Conservation (phyloP, 805 yeast species). For the Starmerella stellata region DNA sequence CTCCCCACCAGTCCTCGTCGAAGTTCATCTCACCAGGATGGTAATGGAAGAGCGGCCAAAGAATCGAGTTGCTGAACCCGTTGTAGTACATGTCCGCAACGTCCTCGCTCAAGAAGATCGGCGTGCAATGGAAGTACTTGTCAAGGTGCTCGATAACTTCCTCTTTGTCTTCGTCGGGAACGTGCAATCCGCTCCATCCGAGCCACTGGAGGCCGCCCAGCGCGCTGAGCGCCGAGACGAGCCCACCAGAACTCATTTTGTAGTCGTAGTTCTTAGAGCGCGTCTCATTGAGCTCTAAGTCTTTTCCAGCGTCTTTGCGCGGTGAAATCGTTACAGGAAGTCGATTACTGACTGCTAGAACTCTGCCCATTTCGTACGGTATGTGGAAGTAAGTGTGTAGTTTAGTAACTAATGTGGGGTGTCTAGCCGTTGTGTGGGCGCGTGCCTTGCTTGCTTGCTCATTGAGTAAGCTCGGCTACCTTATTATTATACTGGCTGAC, state of each 20-base stretch:
- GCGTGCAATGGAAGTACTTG: conserved; percentile 71
- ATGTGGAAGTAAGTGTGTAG: no score
- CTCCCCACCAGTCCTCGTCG: conserved; percentile 96
- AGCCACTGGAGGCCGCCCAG: conserved; percentile 68
- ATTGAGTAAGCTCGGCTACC: no score
- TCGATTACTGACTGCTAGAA: conserved; percentile 82
- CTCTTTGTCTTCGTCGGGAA: conserved; percentile 57
- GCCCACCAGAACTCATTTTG: conserved; percentile 90
- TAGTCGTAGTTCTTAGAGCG: conserved; percentile 37
- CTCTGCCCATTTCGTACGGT: conserved; percentile 22
- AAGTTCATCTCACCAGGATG: conserved; percentile 99
- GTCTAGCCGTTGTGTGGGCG: neutral
- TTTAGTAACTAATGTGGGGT: no score
- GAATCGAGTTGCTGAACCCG: conserved; percentile 82
- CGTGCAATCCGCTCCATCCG: conserved; percentile 89
- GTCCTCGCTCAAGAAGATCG: conserved; percentile 71
- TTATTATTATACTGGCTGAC: no score
- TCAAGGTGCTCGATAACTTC: conserved; percentile 51
- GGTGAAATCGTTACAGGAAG: conserved; percentile 76
- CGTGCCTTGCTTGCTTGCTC: neutral
- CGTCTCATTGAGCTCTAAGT: conserved; percentile 22
- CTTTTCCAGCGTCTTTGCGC: conserved; percentile 22
- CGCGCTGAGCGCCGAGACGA: conserved; percentile 90
- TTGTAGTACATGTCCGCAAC: conserved; percentile 92
- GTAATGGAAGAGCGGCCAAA: conserved; percentile 97